Base-by-base conservation (phyloP, 176 grass and related monocot genomes). In the Oryza glaberrima region DNA sequence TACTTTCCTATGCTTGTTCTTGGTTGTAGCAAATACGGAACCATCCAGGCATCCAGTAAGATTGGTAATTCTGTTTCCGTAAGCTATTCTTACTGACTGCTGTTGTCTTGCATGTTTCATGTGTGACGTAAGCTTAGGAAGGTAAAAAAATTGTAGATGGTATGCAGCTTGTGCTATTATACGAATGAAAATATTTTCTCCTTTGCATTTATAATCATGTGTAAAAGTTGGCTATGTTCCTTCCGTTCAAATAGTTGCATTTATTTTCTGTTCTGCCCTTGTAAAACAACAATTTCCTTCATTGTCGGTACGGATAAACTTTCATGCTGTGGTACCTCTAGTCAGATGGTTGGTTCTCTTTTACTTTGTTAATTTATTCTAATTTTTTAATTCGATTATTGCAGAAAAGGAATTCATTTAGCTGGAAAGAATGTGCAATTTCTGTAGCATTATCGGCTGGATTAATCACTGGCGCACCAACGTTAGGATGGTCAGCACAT, bases 371-470 rank as follows among this genome's bases (percentile, higher is more conserved):
- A 77, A 67, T 6, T 56, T 75, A 32, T 47, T 82, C n/a, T 36
- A n/a, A 40, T 64, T 69, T 81, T 88, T 7, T 78, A 83, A 20
- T 13, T 78, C 38, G 15, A 86, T 70, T 65, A 16, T 75, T 54
- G 76, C 96, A 98, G 93, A 87, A 92, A 22, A 22, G 22, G 36
- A 95, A 80, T 43, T 84, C 86, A 61, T 94, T 95, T 58, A 83
- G 60, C 49, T 86, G 92, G 76, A 92, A 94, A 67, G 90, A 96
- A 54, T 96, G 90, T 81, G 91, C 93, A 48, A 67, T 99, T 68
- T 99, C 96, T 72, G 76, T 92, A 74, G 90, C 96, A 49, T 83
- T 99, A 34, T 90, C 96, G 36, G 83, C 96, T 83, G 93, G 96
- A 65, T 65, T 99, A 84, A 77, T 96, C 23, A 91, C 86, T 78